Evolutionary conservation across 2,329 filamentous ascomycete genomes (phyloP), one percentile per base, ranked within the genome.

Genomic region (Fusarium compactum): DNA sequence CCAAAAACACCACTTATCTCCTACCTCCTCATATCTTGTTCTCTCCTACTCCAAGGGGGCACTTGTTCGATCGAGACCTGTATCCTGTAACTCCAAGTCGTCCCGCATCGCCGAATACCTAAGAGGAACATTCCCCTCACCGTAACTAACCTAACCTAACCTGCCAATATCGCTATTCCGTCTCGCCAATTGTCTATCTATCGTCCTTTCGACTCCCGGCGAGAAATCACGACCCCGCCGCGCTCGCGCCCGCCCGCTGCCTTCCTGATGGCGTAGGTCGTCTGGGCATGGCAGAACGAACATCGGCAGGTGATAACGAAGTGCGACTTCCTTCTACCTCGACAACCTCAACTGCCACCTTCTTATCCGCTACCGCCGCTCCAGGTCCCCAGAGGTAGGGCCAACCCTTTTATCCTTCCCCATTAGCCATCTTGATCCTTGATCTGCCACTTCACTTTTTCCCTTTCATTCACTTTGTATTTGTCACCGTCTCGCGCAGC

Each of bases 231-330:
- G 62, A 74, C 71, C 62, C 67, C 73, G 70, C 69, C 65, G 65
- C 70, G 71, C 73, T 76, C 74, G 74, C 76, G 77, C 78, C 77
- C 78, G 77, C 74, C 74, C 64, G 54, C 74, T 76, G 71, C 81
- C 80, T 82, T 85, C 83, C 86, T 83, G 80, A 89, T 89, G 87
- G 87, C 87, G 87, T 89, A 89, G 72, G 87, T 89, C 88, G 72
- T 87, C 85, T 76, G 79, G 80, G 80, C 86, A 89, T 89, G 87
- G 87, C 87, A 88, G 87, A 89, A 85, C 87, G 84, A 88, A 89
- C 81, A 81, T 76, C 79, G 80, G 78, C 80, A 85, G 82, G 83
- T 82, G 84, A 87, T 80, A 85, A 85, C 85, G 83, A 86, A 82
- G 82, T 82, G 84, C 85, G 82, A 83, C 83, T 84, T 80, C 83